phyloP scores from a whole-genome alignment of 2,329 filamentous ascomycete species.

The Mariannaea elegans region DNA sequence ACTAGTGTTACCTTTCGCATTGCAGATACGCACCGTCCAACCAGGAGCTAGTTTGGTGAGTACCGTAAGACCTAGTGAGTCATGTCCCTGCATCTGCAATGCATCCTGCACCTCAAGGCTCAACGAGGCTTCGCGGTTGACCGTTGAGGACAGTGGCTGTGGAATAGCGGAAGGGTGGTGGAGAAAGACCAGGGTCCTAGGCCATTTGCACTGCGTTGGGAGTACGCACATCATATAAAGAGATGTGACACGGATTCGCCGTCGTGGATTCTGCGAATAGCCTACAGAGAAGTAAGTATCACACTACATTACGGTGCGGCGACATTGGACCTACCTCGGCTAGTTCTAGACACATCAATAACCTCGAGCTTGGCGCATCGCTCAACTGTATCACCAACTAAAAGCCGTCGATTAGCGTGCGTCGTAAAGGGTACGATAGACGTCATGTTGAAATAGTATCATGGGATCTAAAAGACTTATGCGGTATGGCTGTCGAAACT shows the following conservation, averaged over 20 bases:
- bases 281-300: conserved; percentile 1
- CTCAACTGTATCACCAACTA: conserved; percentile 80
- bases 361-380: conserved; percentile 83
- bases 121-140: not conserved
- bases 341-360: conserved; percentile 88
- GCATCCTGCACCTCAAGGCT: not conserved
- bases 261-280: not conserved
- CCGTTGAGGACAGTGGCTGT: not conserved
- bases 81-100: not conserved
- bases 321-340: conserved; percentile 57
- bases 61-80: not conserved
- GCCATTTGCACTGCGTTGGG: not conserved
- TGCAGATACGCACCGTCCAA: not conserved
- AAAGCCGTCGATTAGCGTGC: not conserved
- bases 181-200: not conserved
- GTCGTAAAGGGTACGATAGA: not conserved
- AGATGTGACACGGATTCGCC: not conserved
- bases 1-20: too few species aligned
- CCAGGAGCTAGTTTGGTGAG: not conserved
- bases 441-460: not conserved
- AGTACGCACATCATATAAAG: not conserved
- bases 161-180: not conserved
- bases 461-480: conserved; percentile 30
- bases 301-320: not conserved
- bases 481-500: conserved; percentile 47